Conservation (phyloP, 192 early-diverging fungal species). For the Backusella luteola region DNA sequence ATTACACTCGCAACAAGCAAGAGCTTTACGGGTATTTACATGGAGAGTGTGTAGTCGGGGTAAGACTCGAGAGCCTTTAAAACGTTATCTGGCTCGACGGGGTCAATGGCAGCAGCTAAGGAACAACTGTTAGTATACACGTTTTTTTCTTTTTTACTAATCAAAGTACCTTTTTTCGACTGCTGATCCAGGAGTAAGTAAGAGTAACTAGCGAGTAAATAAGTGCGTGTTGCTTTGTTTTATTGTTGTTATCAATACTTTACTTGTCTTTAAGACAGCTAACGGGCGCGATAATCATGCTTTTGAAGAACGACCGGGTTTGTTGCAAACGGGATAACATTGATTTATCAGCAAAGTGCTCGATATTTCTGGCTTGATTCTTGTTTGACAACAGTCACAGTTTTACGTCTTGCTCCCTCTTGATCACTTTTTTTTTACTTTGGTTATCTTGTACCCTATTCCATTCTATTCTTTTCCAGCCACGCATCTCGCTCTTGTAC, state of each 20-base stretch:
- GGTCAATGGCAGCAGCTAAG: conserved; percentile 34
- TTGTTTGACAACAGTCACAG: neutral
- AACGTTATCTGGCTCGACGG: conserved; percentile 36
- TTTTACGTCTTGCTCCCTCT: neutral
- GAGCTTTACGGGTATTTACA: neutral
- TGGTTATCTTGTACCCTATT: neutral
- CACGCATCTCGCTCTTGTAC: neutral
- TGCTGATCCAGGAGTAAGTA: conserved; percentile 33
- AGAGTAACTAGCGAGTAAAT: conserved; percentile 26
- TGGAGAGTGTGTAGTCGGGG: conserved; percentile 23
- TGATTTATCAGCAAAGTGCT: neutral
- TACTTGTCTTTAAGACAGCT: conserved; percentile 40
- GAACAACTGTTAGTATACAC: neutral
- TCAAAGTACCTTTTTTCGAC: conserved; percentile 26
- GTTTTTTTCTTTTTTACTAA: neutral
- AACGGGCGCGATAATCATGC: conserved; percentile 35
- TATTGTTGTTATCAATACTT: neutral
- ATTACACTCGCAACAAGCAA: neutral
- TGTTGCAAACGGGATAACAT: conserved; percentile 6
- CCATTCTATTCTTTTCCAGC: neutral
- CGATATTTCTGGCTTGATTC: neutral
- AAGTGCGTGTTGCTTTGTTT: neutral
- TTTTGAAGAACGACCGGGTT: conserved; percentile 3
- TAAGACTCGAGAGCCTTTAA: conserved; percentile 19
- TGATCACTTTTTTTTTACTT: neutral